A percentile compares a stretch with the other conserved stretches of the same genome.
These are phyloP conservation scores for Schizothecium vesticola DNA, from an alignment of 495 filamentous ascomycete genomes.

Conservation along the genomic window DNA sequence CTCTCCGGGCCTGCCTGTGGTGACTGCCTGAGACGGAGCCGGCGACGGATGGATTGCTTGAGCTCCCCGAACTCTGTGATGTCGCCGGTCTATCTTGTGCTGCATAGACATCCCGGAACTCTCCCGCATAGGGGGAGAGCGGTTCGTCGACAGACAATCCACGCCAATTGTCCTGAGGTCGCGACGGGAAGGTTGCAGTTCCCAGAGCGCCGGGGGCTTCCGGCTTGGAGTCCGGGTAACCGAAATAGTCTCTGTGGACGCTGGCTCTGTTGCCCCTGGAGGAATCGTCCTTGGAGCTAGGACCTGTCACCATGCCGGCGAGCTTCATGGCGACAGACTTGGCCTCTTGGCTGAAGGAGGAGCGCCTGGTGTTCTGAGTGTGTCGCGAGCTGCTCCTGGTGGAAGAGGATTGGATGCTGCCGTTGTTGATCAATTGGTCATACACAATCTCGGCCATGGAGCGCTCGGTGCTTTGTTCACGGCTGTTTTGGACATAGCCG, in stretches of 20 bases:
- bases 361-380: constrained; percentile 18
- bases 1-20: constrained; percentile 21
- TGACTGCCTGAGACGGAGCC: constrained; percentile 13
- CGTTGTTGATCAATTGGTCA: constrained; percentile 18
- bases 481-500: constrained; percentile 22
- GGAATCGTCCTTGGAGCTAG: constrained; percentile 10
- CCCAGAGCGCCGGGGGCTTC: neutral
- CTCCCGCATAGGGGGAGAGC: neutral
- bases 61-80: constrained; percentile 17
- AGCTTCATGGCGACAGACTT: constrained; percentile 27
- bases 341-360: constrained; percentile 26
- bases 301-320: constrained; percentile 13
- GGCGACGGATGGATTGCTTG: constrained; percentile 13
- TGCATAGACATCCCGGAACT: neutral
- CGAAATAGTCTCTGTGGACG: constrained; percentile 24
- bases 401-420: constrained; percentile 15
- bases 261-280: neutral
- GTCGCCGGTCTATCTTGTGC: constrained; percentile 15
- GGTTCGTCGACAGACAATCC: neutral
- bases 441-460: constrained; percentile 22
- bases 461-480: constrained; percentile 24
- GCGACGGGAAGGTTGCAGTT: neutral
- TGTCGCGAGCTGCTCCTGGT: constrained; percentile 19
- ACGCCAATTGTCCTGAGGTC: neutral
- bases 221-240: constrained; percentile 7